Base-by-base conservation (phyloP, 176 grass and related monocot species). In the Coix lacrymajobi region DNA sequence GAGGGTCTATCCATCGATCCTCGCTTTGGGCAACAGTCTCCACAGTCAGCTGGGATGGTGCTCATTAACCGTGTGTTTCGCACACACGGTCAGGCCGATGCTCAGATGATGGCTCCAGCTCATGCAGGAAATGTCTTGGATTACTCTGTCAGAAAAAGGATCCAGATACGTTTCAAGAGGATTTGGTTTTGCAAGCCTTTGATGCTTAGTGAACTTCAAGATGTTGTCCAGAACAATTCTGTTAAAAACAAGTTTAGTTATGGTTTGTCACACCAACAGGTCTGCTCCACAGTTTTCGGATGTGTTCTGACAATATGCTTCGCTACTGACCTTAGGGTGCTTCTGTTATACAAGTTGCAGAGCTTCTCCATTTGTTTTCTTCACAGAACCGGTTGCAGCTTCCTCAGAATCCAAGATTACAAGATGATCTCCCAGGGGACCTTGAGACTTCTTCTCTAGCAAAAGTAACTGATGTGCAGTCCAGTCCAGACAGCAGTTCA, bases 131-230 rank as follows among this genome's bases (percentile, higher is more conserved):
- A n/a, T n/a, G n/a, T n/a, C n/a, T n/a, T n/a, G n/a, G n/a, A n/a
- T n/a, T n/a, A n/a, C n/a, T n/a, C n/a, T n/a, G n/a, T n/a, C n/a
- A n/a, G n/a, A n/a, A n/a, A n/a, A n/a, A n/a, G 29, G 68, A 81
- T 87, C 58, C 85, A 91, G 85, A 79, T 91, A 85, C 66, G 64
- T 51, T 91, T 88, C 58, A 91, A 85, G 75, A 88, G 85, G 72
- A 91, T 85, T 77, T 91, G 89, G 82, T 85, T 85, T 88, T 91
- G 89, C 72, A 82, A 82, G 66, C 89, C 89, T 61, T 57, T 88
- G 78, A 77, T 75, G 78, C 82, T 88, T 81, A 20, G 8, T 52
- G 82, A 91, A 82, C 79, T 85, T 82, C 66, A 79, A 43, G 82
- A 82, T 63, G 77, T 46, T n/a, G 40, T 88, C 19, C 60, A 58